Base-by-base conservation (phyloP, 2,329 filamentous ascomycete genomes). In the Neofusicoccum umdonicola region DNA sequence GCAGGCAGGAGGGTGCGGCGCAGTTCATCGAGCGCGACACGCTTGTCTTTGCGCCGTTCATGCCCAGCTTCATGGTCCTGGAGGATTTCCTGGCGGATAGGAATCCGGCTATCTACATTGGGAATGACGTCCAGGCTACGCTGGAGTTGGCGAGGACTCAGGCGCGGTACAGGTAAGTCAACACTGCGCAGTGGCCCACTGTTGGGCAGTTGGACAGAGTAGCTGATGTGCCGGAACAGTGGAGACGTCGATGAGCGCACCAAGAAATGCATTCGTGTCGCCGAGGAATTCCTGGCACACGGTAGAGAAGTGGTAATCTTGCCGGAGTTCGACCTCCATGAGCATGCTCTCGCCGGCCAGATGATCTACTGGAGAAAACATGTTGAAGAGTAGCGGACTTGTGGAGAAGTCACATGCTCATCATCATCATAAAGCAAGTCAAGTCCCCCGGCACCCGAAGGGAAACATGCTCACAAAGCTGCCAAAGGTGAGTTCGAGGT, bases 21-120 rank as follows among this genome's bases (percentile, higher is more conserved):
- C 47, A 63, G 19, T 66, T 71, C 19, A 73, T 78, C 17, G 63
- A 68, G 0, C 12, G 64, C 0, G 31, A 44, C 0, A 67, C 71
- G 1, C 76, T 77, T 37, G 69, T 77, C 3, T 78, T 71, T 63
- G 73, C 74, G 35, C 76, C 76, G 0, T 78, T 78, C 39, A 72
- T 78, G 27, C 75, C 77, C 15, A 77, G 75, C 72, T 70, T 69
- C 35, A 61, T 77, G 15, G 69, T 77, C 0, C 67, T 77, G 1
- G 73, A 74, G 0, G 51, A 68, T 0, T 76, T 77, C 50, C 57
- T 78, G 19, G 72, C 69, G 15, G 67, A 44, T 2, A 71, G 68
- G 22, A 65, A 77, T 63, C 76, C 76, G 0, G 63, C 65, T 12
- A 45, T 77, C 39, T 78, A 77, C 51, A 67, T 77, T 41, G 76